Conservation (phyloP, 768 basidiomycete genomes). For the Terana coerulea region DNA sequence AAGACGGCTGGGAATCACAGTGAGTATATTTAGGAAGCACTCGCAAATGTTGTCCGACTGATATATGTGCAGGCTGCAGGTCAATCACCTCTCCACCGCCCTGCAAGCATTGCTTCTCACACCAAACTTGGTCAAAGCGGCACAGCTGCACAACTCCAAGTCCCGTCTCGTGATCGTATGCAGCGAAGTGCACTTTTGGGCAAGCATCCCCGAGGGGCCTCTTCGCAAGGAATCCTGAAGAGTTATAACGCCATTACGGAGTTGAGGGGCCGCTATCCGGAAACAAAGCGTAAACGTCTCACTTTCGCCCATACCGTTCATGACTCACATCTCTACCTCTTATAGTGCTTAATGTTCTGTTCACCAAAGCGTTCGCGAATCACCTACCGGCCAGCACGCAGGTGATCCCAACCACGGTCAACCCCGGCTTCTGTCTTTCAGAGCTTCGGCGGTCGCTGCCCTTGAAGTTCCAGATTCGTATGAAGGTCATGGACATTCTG, state of each 20-base stretch:
- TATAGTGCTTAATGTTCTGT: conserved; percentile 14
- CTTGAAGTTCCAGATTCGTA: no score
- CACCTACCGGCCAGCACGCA: background rate
- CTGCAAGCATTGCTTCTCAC: conserved; percentile 39
- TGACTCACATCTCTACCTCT: background rate
- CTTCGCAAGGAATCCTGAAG: background rate
- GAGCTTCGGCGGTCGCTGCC: conserved; percentile 5
- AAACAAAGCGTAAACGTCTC: conserved; percentile 3
- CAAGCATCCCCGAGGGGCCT: conserved; percentile 7
- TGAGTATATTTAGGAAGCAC: conserved; percentile 5
- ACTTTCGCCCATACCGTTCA: background rate
- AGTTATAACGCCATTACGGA: background rate
- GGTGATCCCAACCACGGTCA: background rate
- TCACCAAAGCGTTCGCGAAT: conserved; percentile 6
- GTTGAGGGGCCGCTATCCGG: background rate
- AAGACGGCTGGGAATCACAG: conserved; percentile 27
- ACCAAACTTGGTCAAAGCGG: conserved; percentile 34
- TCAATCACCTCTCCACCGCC: conserved; percentile 39
- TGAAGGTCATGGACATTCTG: background rate
- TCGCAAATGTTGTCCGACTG: no score
- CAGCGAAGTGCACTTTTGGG: conserved; percentile 35
- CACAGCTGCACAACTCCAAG: conserved; percentile 17
- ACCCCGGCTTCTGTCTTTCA: conserved; percentile 10
- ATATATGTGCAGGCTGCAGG: conserved; percentile 35
- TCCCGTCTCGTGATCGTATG: conserved; percentile 35